Conservation (phyloP, 2,329 filamentous ascomycete species). For the Parastagonospora nodorum region DNA sequence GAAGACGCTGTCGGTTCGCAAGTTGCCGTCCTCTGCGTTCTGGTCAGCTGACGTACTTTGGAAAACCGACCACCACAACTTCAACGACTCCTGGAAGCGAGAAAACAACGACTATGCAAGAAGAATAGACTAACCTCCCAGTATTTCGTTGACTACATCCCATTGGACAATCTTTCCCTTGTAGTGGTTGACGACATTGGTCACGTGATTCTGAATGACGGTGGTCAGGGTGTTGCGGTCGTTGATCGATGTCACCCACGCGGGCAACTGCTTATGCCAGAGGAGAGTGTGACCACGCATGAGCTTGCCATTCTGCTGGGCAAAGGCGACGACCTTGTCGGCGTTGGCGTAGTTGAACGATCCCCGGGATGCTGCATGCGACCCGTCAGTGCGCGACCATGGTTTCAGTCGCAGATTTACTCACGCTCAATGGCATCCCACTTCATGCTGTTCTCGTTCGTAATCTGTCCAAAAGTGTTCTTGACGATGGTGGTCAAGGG, state of each 20-base stretch:
- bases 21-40: background rate
- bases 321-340: constrained; percentile 15
- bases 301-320: constrained; percentile 11
- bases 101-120: too few relatives aligned
- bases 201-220: constrained; percentile 2
- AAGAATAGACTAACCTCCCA: background rate
- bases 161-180: constrained; percentile 2
- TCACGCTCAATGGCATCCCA: constrained; percentile 1
- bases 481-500: background rate
- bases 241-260: background rate
- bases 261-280: constrained; percentile 1
- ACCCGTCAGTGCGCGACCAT: background rate
- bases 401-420: background rate
- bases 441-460: constrained; percentile 1
- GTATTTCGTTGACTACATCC: constrained; percentile 1
- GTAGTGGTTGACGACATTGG: background rate
- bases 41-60: background rate
- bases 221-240: background rate
- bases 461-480: constrained; percentile 1
- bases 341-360: background rate
- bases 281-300: constrained; percentile 16
- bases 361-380: background rate
- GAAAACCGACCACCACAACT: too few relatives aligned
- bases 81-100: too few relatives aligned
- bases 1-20: background rate